Conservation (phyloP, 164 flowering plant genomes). For the Houttuynia cordata region DNA sequence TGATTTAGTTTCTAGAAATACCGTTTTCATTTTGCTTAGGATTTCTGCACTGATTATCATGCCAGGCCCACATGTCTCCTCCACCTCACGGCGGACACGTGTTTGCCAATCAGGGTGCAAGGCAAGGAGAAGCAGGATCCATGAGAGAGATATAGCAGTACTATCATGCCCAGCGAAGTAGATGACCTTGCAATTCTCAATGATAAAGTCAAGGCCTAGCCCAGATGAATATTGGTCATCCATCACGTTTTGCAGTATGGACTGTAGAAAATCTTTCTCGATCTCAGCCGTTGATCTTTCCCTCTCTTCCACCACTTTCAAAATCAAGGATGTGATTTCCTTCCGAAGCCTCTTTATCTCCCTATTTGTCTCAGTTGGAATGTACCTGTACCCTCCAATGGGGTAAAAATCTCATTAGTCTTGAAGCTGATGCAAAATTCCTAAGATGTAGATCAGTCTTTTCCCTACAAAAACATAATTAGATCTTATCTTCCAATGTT, state of each 20-base stretch:
- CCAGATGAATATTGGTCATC: neutral
- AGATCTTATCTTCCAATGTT: too few relatives aligned
- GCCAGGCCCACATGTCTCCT: too few relatives aligned
- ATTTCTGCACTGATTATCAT: too few relatives aligned
- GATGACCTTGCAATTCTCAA: slow-evolving; percentile 84
- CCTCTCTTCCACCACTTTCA: slow-evolving; percentile 31
- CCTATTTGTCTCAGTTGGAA: too few relatives aligned
- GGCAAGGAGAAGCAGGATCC: slow-evolving; percentile 63
- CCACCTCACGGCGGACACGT: slow-evolving; percentile 30
- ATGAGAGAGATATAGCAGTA: slow-evolving; percentile 54
- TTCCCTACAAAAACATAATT: neutral
- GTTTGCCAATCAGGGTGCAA: slow-evolving; percentile 58
- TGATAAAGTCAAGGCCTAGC: slow-evolving; percentile 23
- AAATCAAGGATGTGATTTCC: slow-evolving; percentile 51
- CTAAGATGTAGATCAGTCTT: neutral
- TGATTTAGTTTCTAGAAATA: too few relatives aligned
- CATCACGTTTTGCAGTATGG: slow-evolving; percentile 20
- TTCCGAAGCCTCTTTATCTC: slow-evolving; percentile 40
- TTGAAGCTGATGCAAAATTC: neutral
- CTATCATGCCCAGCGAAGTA: slow-evolving; percentile 81
- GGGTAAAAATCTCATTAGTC: neutral
- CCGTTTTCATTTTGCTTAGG: slow-evolving; percentile 1
- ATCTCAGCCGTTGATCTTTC: slow-evolving; percentile 1
- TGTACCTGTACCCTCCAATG: neutral
- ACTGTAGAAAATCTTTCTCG: slow-evolving; percentile 35